Conservation (phyloP, 2,329 filamentous ascomycete genomes). For the Neonectria neomacrospora region DNA sequence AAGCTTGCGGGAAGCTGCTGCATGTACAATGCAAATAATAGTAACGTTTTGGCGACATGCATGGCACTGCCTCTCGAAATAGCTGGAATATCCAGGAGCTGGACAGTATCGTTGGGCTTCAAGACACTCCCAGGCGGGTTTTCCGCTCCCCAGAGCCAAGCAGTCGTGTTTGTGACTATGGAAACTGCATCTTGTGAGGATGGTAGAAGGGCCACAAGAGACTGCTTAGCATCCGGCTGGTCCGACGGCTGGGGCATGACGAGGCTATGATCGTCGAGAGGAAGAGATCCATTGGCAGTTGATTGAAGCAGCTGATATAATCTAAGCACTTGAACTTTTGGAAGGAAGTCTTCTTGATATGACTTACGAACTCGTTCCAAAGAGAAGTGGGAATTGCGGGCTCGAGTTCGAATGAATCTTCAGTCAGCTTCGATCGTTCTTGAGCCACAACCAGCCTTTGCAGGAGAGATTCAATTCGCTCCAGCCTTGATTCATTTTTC, state of each 20-base stretch:
- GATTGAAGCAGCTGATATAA: conserved; percentile 14
- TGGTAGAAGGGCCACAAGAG: conserved; percentile 26
- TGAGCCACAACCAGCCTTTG: conserved; percentile 27
- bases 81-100: conserved; percentile 17
- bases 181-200: conserved; percentile 28
- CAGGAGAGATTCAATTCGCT: conserved; percentile 25
- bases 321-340: not conserved
- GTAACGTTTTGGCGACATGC: conserved; percentile 25
- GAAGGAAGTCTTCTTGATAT: too few species aligned
- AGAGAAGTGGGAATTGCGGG: conserved; percentile 5
- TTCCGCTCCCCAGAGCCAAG: conserved; percentile 31
- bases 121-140: conserved; percentile 22
- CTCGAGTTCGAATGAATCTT: not conserved
- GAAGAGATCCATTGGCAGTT: not conserved
- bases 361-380: conserved; percentile 26
- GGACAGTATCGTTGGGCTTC: conserved; percentile 12
- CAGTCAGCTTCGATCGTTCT: not conserved
- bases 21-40: conserved; percentile 27
- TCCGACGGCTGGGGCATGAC: not conserved
- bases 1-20: conserved; percentile 26
- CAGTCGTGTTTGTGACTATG: conserved; percentile 29
- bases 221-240: conserved; percentile 18
- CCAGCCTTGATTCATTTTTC: conserved; percentile 20
- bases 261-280: not conserved
- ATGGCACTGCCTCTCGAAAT: conserved; percentile 25